Base-by-base conservation (phyloP, 2,329 filamentous ascomycete species). In the Hypoxylon sp. region DNA sequence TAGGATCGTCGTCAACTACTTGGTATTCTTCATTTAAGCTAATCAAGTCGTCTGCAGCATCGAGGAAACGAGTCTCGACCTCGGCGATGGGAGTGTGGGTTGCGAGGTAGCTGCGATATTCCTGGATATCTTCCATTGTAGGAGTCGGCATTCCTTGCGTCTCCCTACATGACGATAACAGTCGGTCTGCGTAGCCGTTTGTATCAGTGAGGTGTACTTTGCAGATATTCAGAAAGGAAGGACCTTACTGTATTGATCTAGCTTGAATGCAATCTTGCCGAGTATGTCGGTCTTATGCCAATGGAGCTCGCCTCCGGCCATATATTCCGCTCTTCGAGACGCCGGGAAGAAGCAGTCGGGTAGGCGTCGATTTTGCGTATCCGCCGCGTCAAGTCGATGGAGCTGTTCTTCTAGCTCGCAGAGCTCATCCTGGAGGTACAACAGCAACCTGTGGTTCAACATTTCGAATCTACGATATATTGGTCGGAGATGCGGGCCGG, bases 371-470 rank as follows among this genome's bases (percentile, higher is more conserved):
- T 76, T 79, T 64, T 84, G 80, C 0, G 85, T 85, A 70, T 88
- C 86, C 0, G 80, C 78, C 18, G 79, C 80, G 72, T 97, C 94
- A 0, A 96, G 78, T 0, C 83, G 81, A 16, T 87, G 85, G 0
- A 97, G 84, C 61, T 94, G 88, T 72, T 93, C 89, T 77, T 97
- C 93, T 36, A 97, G 82, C 71, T 95, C 91, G 28, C 84, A 83
- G 16, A 97, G 87, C 76, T 97, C 93, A 74, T 97, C 93, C 77
- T 97, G 94, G 14, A 97, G 83, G 67, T 96, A 89, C 0, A 97
- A 82, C 2, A 97, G 80, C 2, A 97, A 80, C 2, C 94, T 89
- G 75, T 97, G 93, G 72, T 96, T 94, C 16, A 97, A 80, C 9
- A 87, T 85, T 75, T 92, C 90, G 73, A 97, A 97, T 60, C 90